phyloP scores from a whole-genome alignment of 2,329 filamentous ascomycete genomes.

The Ceratocystis ficicola region DNA sequence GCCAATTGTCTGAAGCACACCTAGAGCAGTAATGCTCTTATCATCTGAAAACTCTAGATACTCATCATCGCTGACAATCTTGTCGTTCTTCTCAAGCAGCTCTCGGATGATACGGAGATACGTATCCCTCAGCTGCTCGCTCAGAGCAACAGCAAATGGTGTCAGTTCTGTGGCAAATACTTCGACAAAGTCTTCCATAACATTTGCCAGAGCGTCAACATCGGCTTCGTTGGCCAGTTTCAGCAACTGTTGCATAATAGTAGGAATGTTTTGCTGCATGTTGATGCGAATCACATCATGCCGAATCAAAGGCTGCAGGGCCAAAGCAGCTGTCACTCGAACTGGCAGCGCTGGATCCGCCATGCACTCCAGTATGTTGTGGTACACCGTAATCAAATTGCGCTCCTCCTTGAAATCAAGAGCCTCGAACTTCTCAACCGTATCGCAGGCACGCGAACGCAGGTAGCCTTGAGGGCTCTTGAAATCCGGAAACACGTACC shows the following conservation, averaged over 20 bases:
- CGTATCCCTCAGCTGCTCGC: conserved; percentile 89
- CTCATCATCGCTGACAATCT: conserved; percentile 62
- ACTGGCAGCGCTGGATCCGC: conserved; percentile 87
- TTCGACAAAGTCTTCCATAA: conserved; percentile 99
- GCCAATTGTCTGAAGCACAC: conserved; percentile 93
- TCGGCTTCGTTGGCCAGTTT: conserved; percentile 97
- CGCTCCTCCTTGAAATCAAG: conserved; percentile 93
- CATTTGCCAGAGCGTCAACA: conserved; percentile 90
- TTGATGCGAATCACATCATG: conserved; percentile 87
- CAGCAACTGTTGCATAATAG: conserved; percentile 97
- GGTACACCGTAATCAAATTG: conserved; percentile 92
- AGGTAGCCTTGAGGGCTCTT: conserved; percentile 84
- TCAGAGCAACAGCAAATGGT: conserved; percentile 89
- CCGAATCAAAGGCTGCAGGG: conserved; percentile 86
- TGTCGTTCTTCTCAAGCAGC: conserved; percentile 75
- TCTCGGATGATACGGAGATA: conserved; percentile 90
- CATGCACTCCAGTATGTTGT: conserved; percentile 94
- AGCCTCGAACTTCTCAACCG: conserved; percentile 94
- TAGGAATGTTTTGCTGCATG: conserved; percentile 96
- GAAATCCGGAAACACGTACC: conserved; percentile 97
- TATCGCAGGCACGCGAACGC: conserved; percentile 88
- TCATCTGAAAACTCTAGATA: conserved; percentile 92
- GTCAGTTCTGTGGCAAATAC: conserved; percentile 96
- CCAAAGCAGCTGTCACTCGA: conserved; percentile 83
- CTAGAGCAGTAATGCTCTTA: conserved; percentile 94